Conservation (phyloP, 2,329 filamentous ascomycete species). For the Epichloe coenophiala region DNA sequence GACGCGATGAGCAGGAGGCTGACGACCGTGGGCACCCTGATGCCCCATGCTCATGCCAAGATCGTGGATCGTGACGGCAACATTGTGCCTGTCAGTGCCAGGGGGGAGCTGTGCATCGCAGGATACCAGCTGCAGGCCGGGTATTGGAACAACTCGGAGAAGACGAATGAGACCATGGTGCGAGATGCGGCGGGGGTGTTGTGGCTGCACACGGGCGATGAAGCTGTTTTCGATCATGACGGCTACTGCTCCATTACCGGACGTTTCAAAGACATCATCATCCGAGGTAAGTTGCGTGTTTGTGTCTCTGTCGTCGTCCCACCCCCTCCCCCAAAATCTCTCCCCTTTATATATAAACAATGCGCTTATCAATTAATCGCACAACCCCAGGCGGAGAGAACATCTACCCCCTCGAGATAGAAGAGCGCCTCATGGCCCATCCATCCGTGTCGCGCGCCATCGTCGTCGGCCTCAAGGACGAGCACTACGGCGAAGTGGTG, state of each 20-base stretch:
- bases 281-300: conserved; percentile 36
- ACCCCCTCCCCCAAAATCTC: too few species aligned
- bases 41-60: conserved; percentile 66
- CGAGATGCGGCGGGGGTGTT: conserved; percentile 38
- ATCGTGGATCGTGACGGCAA: conserved; percentile 56
- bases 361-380: not conserved
- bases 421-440: conserved; percentile 56
- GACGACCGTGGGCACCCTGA: conserved; percentile 60
- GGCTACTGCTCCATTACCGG: conserved; percentile 64
- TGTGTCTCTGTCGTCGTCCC: not conserved
- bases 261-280: conserved; percentile 69
- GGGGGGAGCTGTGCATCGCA: conserved; percentile 64
- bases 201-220: conserved; percentile 57
- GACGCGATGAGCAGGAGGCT: conserved; percentile 55
- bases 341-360: too few species aligned
- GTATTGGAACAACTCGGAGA: conserved; percentile 58
- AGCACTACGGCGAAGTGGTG: conserved; percentile 62
- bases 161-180: conserved; percentile 50
- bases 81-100: conserved; percentile 51
- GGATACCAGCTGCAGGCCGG: conserved; percentile 63
- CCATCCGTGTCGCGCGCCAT: conserved; percentile 48
- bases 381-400: conserved; percentile 48
- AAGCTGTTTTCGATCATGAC: conserved; percentile 52
- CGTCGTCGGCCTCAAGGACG: conserved; percentile 55
- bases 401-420: conserved; percentile 61